Evolutionary conservation across 345 rosid genomes (phyloP).

Genomic region (Populus euphratica): DNA sequence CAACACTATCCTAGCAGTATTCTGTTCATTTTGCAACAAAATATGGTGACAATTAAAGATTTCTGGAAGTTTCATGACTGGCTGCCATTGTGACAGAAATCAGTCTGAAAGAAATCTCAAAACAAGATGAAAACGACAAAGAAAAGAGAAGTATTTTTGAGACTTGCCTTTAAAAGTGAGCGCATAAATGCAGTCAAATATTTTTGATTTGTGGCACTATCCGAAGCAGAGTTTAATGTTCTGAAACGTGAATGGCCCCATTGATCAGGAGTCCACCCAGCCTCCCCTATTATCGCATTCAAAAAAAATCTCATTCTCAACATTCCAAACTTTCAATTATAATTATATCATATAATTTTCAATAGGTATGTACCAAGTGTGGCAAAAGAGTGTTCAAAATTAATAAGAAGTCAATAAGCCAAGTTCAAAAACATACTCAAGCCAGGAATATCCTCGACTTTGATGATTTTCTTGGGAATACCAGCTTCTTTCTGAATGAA

Average conservation of each 20-base stretch:
- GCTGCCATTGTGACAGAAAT: background rate
- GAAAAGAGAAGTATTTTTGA: background rate
- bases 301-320: conserved; percentile 6
- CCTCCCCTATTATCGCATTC: conserved; percentile 58
- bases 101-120: background rate
- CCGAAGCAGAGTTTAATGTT: conserved; percentile 49
- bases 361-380: background rate
- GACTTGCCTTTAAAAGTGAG: conserved; percentile 76
- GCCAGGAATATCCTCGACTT: conserved; percentile 88
- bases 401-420: background rate
- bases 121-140: background rate
- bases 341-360: background rate
- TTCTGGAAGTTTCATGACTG: background rate
- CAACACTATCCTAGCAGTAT: background rate
- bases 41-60: background rate
- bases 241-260: conserved; percentile 88
- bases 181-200: conserved; percentile 78
- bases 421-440: conserved; percentile 64
- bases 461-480: conserved; percentile 59
- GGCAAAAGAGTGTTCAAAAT: background rate
- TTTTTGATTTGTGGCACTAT: conserved; percentile 62
- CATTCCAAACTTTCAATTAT: conserved; percentile 9
- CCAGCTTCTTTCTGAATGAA: conserved; percentile 80
- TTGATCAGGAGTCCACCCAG: conserved; percentile 98
- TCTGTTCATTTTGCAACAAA: background rate